Conservation (phyloP, 352 stramenopile species). For the Phytophthora ramorum region DNA sequence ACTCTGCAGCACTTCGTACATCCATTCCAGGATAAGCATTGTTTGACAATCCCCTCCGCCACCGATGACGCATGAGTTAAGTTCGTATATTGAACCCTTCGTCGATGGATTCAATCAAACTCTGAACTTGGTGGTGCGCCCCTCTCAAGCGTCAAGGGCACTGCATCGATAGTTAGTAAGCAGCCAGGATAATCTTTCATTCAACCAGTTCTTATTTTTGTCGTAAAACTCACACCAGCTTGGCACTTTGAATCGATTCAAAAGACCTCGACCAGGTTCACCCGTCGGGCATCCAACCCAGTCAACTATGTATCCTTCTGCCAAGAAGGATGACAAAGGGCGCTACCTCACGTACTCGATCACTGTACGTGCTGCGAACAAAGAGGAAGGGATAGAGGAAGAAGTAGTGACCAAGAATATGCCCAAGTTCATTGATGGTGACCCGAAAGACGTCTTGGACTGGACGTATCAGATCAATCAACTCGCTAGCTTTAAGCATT, state of each 20-base stretch:
- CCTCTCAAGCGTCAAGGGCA: not conserved
- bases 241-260: not conserved
- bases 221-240: conserved; percentile 1
- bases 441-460: conserved; percentile 11
- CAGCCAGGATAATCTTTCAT: conserved; percentile 1
- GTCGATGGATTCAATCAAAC: too few relatives aligned
- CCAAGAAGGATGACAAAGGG: conserved; percentile 17
- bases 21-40: too few relatives aligned
- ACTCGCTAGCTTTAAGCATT: conserved; percentile 8
- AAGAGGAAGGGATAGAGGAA: conserved; percentile 7
- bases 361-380: conserved; percentile 6
- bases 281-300: too few relatives aligned
- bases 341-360: conserved; percentile 17
- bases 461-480: conserved; percentile 9
- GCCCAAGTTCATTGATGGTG: conserved; percentile 21
- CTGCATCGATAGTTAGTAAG: not conserved
- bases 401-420: conserved; percentile 20
- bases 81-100: too few relatives aligned
- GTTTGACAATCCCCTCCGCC: too few relatives aligned
- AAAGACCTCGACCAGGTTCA: too few relatives aligned
- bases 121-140: not conserved
- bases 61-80: too few relatives aligned
- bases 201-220: conserved; percentile 6
- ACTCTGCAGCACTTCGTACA: too few relatives aligned
- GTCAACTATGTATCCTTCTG: too few relatives aligned